Evolutionary conservation across 352 stramenopile genomes (phyloP).

Genomic region (Phytophthora niederhauseri): DNA sequence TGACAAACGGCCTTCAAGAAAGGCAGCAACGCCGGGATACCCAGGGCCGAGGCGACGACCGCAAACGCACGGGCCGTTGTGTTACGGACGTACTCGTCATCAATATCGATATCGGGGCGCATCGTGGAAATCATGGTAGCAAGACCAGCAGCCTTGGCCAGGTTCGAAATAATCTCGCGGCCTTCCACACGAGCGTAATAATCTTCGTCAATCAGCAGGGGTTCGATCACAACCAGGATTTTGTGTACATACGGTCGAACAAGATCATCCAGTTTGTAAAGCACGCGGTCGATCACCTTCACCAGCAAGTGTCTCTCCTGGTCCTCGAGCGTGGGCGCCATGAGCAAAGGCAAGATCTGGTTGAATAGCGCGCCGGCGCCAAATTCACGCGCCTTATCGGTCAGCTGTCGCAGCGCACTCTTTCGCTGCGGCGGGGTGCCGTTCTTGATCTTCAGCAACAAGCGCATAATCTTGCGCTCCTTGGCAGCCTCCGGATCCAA

Average conservation of each 20-base stretch:
- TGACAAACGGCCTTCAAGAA: slow-evolving; percentile 99
- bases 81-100: slow-evolving; percentile 99
- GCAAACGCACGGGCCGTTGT: slow-evolving; percentile 98
- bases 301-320: slow-evolving; percentile 99
- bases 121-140: slow-evolving; percentile 99
- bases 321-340: slow-evolving; percentile 98
- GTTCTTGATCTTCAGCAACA: slow-evolving; percentile 99
- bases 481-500: slow-evolving; percentile 94
- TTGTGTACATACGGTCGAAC: slow-evolving; percentile 99
- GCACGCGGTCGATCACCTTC: slow-evolving; percentile 99
- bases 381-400: slow-evolving; percentile 97
- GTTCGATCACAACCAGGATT: slow-evolving; percentile 99
- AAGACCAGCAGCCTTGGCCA: slow-evolving; percentile 98
- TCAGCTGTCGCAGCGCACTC: slow-evolving; percentile 96
- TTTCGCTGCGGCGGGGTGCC: slow-evolving; percentile 98
- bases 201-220: slow-evolving; percentile 99
- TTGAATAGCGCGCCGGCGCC: slow-evolving; percentile 98
- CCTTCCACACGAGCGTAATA: slow-evolving; percentile 99
- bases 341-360: slow-evolving; percentile 99
- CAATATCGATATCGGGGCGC: slow-evolving; percentile 98
- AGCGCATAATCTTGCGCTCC: slow-evolving; percentile 97
- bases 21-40: slow-evolving; percentile 96
- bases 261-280: slow-evolving; percentile 99
- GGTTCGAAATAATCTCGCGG: slow-evolving; percentile 99
- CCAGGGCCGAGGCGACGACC: slow-evolving; percentile 98